Conservation (phyloP, 2,329 filamentous ascomycete species). For the Diaporthe destruens region DNA sequence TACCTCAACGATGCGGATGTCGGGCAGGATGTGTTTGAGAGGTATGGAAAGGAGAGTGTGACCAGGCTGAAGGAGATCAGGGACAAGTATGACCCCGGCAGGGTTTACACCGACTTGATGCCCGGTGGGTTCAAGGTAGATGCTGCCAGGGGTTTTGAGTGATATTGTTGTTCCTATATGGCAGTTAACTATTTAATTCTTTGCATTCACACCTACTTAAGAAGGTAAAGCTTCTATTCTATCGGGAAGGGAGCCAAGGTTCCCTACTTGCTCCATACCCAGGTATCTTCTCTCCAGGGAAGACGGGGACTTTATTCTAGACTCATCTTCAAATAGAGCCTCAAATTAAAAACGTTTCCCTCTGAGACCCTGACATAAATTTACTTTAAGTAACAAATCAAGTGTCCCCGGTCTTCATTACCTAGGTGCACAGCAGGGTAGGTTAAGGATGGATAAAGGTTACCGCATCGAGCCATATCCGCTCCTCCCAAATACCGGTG, state of each 20-base stretch:
- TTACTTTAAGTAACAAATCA: not conserved
- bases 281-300: not conserved
- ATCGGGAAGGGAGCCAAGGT: not conserved
- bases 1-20: too few species aligned
- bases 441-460: not conserved
- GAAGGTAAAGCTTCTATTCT: not conserved
- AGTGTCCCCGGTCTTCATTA: not conserved
- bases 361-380: not conserved
- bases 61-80: too few species aligned
- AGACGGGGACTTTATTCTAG: not conserved
- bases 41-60: too few species aligned
- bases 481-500: not conserved
- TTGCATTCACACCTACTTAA: too few species aligned
- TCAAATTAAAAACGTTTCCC: not conserved
- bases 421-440: too few species aligned
- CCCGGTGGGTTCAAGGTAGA: slow-evolving; percentile 35
- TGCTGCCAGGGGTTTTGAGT: not conserved
- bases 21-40: too few species aligned
- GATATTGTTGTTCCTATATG: not conserved
- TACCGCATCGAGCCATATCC: not conserved
- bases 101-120: slow-evolving; percentile 32
- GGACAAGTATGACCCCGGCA: slow-evolving; percentile 32
- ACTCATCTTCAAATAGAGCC: not conserved
- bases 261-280: too few species aligned
- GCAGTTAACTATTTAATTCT: not conserved